phyloP scores from a whole-genome alignment of 1,284 basidiomycete genomes.

The Puccinia brachypodii region DNA sequence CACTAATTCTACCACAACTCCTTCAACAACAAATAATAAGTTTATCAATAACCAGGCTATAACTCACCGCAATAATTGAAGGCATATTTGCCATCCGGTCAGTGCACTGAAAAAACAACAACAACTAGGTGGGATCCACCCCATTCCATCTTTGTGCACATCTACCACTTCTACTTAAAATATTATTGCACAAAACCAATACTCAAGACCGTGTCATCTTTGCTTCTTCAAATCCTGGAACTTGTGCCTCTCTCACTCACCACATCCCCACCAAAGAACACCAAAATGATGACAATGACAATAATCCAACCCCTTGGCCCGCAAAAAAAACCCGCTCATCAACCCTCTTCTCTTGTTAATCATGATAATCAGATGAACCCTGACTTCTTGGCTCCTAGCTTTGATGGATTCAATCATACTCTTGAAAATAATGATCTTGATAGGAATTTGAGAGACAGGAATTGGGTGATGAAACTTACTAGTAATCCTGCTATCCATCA shows the following conservation, averaged over 20 bases:
- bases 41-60: background rate
- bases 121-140: background rate
- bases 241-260: background rate
- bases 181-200: too few relatives aligned
- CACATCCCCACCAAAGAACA: background rate
- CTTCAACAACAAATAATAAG: too few relatives aligned
- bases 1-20: too few relatives aligned
- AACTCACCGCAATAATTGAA: background rate
- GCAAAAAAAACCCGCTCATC: background rate
- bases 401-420: background rate
- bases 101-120: background rate
- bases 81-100: background rate
- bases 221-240: too few relatives aligned
- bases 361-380: background rate
- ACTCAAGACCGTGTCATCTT: conserved; percentile 1
- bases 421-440: background rate
- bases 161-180: too few relatives aligned
- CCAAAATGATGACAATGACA: background rate
- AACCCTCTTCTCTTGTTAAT: too few relatives aligned
- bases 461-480: too few relatives aligned
- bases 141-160: background rate
- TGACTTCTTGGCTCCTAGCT: background rate
- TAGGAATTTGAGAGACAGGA: too few relatives aligned
- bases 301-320: background rate
- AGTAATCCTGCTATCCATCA: conserved; percentile 1